Conservation (phyloP, 1,284 basidiomycete species). For the Ceratobasidium sp. region DNA sequence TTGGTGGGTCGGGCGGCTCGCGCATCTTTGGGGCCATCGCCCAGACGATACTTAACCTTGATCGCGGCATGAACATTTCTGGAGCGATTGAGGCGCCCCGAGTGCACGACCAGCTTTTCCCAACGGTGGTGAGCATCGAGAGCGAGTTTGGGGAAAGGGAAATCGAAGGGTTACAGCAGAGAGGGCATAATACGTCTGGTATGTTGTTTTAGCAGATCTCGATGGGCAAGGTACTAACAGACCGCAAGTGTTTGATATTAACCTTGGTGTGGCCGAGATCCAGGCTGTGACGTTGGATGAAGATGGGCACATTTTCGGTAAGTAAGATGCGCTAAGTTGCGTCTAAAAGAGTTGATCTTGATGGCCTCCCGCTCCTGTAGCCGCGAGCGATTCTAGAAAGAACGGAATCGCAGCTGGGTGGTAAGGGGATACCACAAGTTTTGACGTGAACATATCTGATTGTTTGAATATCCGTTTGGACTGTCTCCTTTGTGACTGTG, state of each 20-base stretch:
- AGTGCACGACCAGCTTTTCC: slow-evolving; percentile 91
- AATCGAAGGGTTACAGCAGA: slow-evolving; percentile 60
- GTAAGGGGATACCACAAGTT: slow-evolving; percentile 49
- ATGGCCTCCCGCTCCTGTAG: slow-evolving; percentile 51
- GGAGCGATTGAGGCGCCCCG: slow-evolving; percentile 82
- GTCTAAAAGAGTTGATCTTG: slow-evolving; percentile 22
- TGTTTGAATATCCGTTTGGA: background rate
- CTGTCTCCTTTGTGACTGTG: background rate
- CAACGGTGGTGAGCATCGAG: slow-evolving; percentile 68
- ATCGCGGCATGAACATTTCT: slow-evolving; percentile 80
- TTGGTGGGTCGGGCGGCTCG: slow-evolving; percentile 87
- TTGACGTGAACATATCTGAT: background rate
- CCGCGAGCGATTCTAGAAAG: slow-evolving; percentile 82
- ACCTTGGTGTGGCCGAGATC: slow-evolving; percentile 69
- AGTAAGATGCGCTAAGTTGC: slow-evolving; percentile 45
- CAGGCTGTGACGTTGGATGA: slow-evolving; percentile 67
- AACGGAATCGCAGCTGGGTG: slow-evolving; percentile 82
- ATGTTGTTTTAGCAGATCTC: slow-evolving; percentile 44
- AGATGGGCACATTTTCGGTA: slow-evolving; percentile 65
- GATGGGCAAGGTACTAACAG: slow-evolving; percentile 15
- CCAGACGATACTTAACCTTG: slow-evolving; percentile 80
- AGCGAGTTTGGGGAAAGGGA: slow-evolving; percentile 61
- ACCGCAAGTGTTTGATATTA: slow-evolving; percentile 56
- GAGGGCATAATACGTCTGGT: slow-evolving; percentile 79
- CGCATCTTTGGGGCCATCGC: slow-evolving; percentile 82